Conservation (phyloP, 768 basidiomycete genomes). For the Podaxis pistillaris region DNA sequence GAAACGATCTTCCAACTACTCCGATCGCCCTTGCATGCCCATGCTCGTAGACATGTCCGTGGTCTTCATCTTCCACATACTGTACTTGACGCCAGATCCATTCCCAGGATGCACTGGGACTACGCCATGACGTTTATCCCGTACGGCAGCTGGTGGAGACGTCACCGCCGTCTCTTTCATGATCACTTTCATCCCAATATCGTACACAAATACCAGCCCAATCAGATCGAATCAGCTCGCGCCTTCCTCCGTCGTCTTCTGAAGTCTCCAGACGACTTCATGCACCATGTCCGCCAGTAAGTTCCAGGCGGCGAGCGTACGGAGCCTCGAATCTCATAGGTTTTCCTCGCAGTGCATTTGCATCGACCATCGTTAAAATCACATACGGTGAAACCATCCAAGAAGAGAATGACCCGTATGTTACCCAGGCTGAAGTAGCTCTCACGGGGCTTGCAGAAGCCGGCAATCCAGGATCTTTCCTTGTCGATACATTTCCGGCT, state of each 20-base stretch:
- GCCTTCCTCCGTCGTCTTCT: constrained; percentile 35
- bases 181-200: constrained; percentile 15
- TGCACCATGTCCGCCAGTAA: constrained; percentile 43
- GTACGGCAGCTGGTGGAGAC: constrained; percentile 38
- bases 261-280: constrained; percentile 35
- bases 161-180: constrained; percentile 36
- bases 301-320: constrained; percentile 5
- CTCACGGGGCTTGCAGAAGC: constrained; percentile 25
- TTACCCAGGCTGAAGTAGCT: constrained; percentile 28
- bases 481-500: constrained; percentile 33
- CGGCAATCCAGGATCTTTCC: constrained; percentile 29
- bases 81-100: background rate
- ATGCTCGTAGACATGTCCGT: constrained; percentile 52
- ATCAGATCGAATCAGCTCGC: constrained; percentile 8
- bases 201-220: constrained; percentile 6
- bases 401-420: constrained; percentile 31
- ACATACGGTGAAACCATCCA: constrained; percentile 33
- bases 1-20: constrained; percentile 51
- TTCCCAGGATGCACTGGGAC: constrained; percentile 23
- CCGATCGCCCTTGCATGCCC: constrained; percentile 42
- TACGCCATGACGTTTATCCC: constrained; percentile 49
- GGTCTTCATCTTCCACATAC: background rate
- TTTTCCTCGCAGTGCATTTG: constrained; percentile 29
- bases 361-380: constrained; percentile 29
- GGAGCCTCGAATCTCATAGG: background rate